phyloP scores from a whole-genome alignment of 768 basidiomycete genomes.

The Leucocoprinus leucothites region DNA sequence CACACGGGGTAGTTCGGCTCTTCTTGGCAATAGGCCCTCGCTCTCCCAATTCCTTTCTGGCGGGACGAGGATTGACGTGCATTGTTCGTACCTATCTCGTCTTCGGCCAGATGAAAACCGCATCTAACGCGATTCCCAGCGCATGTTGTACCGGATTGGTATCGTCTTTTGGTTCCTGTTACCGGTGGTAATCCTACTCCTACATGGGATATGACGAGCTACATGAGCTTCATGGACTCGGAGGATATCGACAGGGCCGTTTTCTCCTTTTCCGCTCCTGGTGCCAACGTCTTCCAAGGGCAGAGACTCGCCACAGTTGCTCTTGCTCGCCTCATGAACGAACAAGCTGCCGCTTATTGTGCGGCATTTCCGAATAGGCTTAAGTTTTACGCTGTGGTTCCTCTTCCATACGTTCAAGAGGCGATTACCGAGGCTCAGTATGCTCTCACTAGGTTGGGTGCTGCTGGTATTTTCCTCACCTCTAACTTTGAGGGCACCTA shows the following conservation, averaged over 20 bases:
- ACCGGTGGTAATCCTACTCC: slow-evolving; percentile 29
- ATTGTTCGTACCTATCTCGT: no score
- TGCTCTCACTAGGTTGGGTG: slow-evolving; percentile 29
- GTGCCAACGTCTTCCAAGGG: slow-evolving; percentile 28
- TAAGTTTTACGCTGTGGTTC: slow-evolving; percentile 32
- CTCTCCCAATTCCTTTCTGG: neutral
- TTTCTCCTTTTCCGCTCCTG: slow-evolving; percentile 30
- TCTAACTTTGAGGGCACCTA: slow-evolving; percentile 32
- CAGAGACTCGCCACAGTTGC: slow-evolving; percentile 26
- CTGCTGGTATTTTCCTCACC: slow-evolving; percentile 28
- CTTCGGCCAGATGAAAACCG: no score
- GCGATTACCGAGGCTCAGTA: slow-evolving; percentile 30
- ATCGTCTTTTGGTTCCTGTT: slow-evolving; percentile 24
- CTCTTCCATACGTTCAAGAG: slow-evolving; percentile 30
- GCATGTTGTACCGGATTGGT: slow-evolving; percentile 31
- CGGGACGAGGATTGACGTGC: slow-evolving; percentile 25
- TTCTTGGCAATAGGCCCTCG: neutral
- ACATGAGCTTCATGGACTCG: slow-evolving; percentile 29
- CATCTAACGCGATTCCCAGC: slow-evolving; percentile 14
- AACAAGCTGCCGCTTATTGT: slow-evolving; percentile 31
- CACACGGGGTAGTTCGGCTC: neutral
- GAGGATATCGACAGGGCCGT: slow-evolving; percentile 28
- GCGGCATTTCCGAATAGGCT: slow-evolving; percentile 25
- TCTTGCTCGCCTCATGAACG: slow-evolving; percentile 33
- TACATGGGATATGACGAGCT: slow-evolving; percentile 24